Base-by-base conservation (phyloP, 805 yeast species). In the Metschnikowia lachancei region DNA sequence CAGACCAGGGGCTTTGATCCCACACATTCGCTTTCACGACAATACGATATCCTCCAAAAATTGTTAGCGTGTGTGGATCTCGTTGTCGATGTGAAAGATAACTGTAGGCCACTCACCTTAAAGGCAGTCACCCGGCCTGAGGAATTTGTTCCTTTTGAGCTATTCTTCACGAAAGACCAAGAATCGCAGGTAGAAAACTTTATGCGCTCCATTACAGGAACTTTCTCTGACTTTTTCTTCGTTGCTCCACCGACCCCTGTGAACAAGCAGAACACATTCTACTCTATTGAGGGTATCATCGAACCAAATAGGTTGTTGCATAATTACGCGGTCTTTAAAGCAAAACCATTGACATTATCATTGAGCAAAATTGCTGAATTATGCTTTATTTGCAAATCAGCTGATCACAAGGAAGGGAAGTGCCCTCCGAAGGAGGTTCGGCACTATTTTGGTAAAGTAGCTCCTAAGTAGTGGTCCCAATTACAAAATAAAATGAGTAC, bases 281-380 rank as follows among this genome's bases (percentile, higher is more conserved):
- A 16, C 20, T 39, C 47, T 2, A 26, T 45, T 11, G 47, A 45
- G 31, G 47, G 47, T 18, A 39, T 45, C 22, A 30, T 36, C 17
- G 14, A 20, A 7, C 30, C 14, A 9, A 10, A 8, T 11, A 3
- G 35, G 17, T 12, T 28, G 10, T 12, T 12, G 12, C 14, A 17
- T 11, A n/a, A 19, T 9, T 14, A 19, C 8, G 3, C 12, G 9
- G 17, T 18, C 3, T 39, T 39, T 28, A 11, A 3, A 18, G 24
- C 40, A 8, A 26, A 38, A 10, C 30, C 47, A 6, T 9, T 39
- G 40, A 39, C 43, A 2, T 14, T 45, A 5, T 39, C 47, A 4
- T 12, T 45, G 12, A 35, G 47, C 29, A 30, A 45, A 24, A 14
- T 37, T 16, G 22, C 22, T 10, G 33, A 37, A 4, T 19, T 19